A percentile compares a stretch with the other conserved stretches of the same genome.
Conservation (phyloP, 352 stramenopile species). For the Globisporangium cederbergense region DNA sequence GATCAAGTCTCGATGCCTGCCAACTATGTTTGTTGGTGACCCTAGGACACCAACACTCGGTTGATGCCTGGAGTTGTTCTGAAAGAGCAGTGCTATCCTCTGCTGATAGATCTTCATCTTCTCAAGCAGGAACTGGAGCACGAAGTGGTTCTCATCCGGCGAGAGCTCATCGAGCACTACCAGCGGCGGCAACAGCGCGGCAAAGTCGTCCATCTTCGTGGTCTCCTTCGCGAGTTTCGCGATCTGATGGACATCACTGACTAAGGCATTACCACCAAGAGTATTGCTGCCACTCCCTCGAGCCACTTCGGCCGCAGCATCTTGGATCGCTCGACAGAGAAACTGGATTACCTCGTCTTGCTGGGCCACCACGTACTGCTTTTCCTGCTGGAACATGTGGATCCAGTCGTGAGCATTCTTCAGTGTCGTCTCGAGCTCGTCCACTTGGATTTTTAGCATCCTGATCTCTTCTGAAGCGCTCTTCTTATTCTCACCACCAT, state of each 20-base stretch:
- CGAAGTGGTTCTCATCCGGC: slow-evolving; percentile 31
- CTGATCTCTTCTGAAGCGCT: slow-evolving; percentile 11
- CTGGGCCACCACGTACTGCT: slow-evolving; percentile 52
- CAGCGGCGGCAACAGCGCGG: slow-evolving; percentile 24
- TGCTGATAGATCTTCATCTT: slow-evolving; percentile 67
- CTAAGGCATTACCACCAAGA: background rate
- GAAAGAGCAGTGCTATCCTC: slow-evolving; percentile 41
- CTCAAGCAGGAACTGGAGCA: slow-evolving; percentile 58
- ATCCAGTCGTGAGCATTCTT: slow-evolving; percentile 44
- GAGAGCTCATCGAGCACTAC: slow-evolving; percentile 52
- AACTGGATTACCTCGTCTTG: slow-evolving; percentile 72
- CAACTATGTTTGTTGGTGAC: background rate
- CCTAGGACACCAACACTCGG: background rate
- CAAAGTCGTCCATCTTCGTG: slow-evolving; percentile 39
- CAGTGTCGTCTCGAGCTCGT: slow-evolving; percentile 29
- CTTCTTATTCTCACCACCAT: slow-evolving; percentile 15
- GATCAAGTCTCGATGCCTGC: slow-evolving; percentile 24
- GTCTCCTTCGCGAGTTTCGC: slow-evolving; percentile 24
- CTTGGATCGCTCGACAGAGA: slow-evolving; percentile 34
- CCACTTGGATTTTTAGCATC: slow-evolving; percentile 14
- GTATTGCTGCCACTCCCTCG: slow-evolving; percentile 4
- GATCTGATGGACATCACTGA: slow-evolving; percentile 6
- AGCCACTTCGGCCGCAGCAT: slow-evolving; percentile 22
- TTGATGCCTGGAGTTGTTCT: slow-evolving; percentile 1
- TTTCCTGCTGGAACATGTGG: slow-evolving; percentile 44